A percentile compares a stretch with the other conserved stretches of the same genome.
Evolutionary conservation across 1,284 basidiomycete species (phyloP).

Genomic region (Apiotrichum laibachii): DNA sequence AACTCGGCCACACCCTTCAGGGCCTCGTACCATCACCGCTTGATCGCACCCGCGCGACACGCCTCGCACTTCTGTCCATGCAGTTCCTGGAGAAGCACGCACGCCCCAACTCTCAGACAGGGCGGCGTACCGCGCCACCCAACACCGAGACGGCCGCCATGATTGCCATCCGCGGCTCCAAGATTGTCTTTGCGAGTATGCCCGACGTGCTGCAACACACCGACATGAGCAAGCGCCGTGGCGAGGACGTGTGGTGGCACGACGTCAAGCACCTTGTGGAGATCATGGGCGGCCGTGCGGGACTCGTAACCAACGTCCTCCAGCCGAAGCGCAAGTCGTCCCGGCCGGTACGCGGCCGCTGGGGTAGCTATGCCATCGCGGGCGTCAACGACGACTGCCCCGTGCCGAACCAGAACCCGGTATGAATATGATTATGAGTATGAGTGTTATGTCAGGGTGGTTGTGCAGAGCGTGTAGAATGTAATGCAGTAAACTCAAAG

Average conservation of each 20-base stretch:
- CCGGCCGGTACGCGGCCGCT: neutral
- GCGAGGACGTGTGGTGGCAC: slow-evolving; percentile 79
- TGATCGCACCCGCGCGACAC: slow-evolving; percentile 86
- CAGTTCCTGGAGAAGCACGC: slow-evolving; percentile 85
- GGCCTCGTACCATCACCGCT: slow-evolving; percentile 91
- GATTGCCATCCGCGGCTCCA: slow-evolving; percentile 82
- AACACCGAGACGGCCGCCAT: slow-evolving; percentile 67
- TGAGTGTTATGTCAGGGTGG: too few species aligned
- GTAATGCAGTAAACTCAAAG: too few species aligned
- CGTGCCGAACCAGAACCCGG: slow-evolving; percentile 5
- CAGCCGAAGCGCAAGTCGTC: neutral
- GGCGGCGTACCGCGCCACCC: slow-evolving; percentile 11
- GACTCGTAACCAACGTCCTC: slow-evolving; percentile 24
- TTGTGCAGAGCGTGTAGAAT: too few species aligned
- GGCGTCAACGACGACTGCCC: slow-evolving; percentile 9
- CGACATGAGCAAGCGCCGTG: slow-evolving; percentile 85
- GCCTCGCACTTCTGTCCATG: slow-evolving; percentile 89
- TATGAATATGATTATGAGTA: too few species aligned
- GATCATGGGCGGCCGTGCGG: slow-evolving; percentile 56
- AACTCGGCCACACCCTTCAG: slow-evolving; percentile 93
- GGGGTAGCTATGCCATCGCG: slow-evolving; percentile 3
- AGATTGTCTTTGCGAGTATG: slow-evolving; percentile 77
- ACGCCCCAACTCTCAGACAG: slow-evolving; percentile 43
- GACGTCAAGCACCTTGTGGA: slow-evolving; percentile 68
- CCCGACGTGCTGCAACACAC: slow-evolving; percentile 78